These are phyloP conservation scores for Rhizophagus prolifer DNA, from an alignment of 192 early-diverging fungal species.

Conservation along the genomic window DNA sequence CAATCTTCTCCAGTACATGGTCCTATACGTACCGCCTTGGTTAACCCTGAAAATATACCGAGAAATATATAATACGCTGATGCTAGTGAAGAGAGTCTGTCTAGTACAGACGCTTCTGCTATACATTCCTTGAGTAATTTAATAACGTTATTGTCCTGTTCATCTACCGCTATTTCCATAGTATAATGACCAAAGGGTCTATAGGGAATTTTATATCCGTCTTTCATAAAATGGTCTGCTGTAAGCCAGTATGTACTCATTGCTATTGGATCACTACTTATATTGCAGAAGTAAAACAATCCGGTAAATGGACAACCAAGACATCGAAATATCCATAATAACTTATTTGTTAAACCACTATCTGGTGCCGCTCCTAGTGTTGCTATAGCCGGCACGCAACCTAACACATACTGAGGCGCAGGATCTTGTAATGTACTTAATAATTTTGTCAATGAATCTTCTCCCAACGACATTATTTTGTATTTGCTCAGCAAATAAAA, in stretches of 20 bases:
- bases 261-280: background rate
- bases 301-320: conserved; percentile 6
- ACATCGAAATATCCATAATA: background rate
- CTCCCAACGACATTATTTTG: no score
- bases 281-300: background rate
- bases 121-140: no score
- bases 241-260: conserved; percentile 4
- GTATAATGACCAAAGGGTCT: background rate
- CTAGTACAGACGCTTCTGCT: no score
- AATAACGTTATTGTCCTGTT: no score
- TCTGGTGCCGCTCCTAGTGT: background rate
- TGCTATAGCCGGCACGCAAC: background rate
- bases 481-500: no score
- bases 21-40: no score
- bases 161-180: background rate
- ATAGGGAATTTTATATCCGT: background rate
- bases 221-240: background rate
- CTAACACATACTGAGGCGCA: background rate
- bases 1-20: no score
- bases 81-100: no score
- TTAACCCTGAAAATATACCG: no score
- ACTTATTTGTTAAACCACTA: background rate
- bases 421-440: background rate
- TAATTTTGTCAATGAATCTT: no score
- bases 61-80: no score